Conservation (phyloP, 1,139 yeast species). For the Saccharomycopsis crataegensis region DNA sequence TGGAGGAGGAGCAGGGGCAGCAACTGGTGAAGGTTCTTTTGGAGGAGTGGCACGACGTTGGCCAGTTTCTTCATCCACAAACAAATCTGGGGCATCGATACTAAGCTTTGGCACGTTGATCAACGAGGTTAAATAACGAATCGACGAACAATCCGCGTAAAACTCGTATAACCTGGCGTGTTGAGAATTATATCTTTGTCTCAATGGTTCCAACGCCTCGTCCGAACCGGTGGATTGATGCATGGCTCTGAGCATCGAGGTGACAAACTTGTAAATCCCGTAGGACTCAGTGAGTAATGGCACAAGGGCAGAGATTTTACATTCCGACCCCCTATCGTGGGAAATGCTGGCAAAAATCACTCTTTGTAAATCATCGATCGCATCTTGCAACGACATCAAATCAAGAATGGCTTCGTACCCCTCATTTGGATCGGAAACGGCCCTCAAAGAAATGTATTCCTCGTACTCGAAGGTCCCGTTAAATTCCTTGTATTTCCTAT, state of each 20-base stretch:
- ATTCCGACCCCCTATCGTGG: slow-evolving; percentile 61
- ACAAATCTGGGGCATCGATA: slow-evolving; percentile 60
- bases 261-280: slow-evolving; percentile 84
- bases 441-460: slow-evolving; percentile 81
- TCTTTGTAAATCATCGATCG: slow-evolving; percentile 72
- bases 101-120: slow-evolving; percentile 83
- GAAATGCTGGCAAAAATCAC: slow-evolving; percentile 69
- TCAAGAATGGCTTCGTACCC: slow-evolving; percentile 89
- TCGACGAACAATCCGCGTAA: slow-evolving; percentile 80
- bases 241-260: slow-evolving; percentile 88
- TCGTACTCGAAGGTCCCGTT: slow-evolving; percentile 95
- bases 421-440: slow-evolving; percentile 90
- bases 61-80: slow-evolving; percentile 36
- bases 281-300: slow-evolving; percentile 92
- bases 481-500: slow-evolving; percentile 78
- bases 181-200: slow-evolving; percentile 70
- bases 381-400: slow-evolving; percentile 80
- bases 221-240: slow-evolving; percentile 68
- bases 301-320: slow-evolving; percentile 80
- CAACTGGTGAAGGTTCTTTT: slow-evolving; percentile 22
- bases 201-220: slow-evolving; percentile 70
- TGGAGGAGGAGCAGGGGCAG: slow-evolving; percentile 44
- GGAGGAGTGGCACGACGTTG: slow-evolving; percentile 24
- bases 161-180: slow-evolving; percentile 76
- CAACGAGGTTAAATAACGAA: slow-evolving; percentile 75